phyloP scores from a whole-genome alignment of 371 early-diverging fungal species.

The Mucor saturninus region DNA sequence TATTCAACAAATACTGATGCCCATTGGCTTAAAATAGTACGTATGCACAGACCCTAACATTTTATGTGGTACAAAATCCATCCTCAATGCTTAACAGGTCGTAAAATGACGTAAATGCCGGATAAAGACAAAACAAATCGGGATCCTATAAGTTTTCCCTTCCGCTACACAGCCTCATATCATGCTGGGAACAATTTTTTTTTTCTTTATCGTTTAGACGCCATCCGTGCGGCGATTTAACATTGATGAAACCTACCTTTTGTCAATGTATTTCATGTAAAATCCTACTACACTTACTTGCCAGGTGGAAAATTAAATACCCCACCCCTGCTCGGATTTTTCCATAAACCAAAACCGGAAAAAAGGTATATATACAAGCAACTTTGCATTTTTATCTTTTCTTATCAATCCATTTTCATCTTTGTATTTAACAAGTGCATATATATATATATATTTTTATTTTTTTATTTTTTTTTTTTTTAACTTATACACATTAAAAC shows the following conservation, averaged over 20 bases:
- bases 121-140: no score
- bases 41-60: no score
- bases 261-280: neutral
- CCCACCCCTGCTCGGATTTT: conserved; percentile 11
- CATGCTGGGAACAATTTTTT: no score
- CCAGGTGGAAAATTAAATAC: conserved; percentile 5
- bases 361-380: neutral
- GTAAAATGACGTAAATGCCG: no score
- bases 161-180: no score
- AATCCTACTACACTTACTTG: neutral
- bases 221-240: neutral
- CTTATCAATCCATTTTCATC: neutral
- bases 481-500: neutral
- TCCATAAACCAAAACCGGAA: conserved; percentile 1
- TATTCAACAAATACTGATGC: no score
- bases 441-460: neutral
- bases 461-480: neutral
- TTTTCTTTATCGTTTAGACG: neutral
- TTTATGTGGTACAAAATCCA: no score
- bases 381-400: neutral
- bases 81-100: no score
- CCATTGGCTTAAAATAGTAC: no score
- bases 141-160: no score
- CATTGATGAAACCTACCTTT: neutral
- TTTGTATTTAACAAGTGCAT: neutral